Evolutionary conservation across 2,329 filamentous ascomycete genomes (phyloP).

Genomic region (Achaetomium macrosporum): DNA sequence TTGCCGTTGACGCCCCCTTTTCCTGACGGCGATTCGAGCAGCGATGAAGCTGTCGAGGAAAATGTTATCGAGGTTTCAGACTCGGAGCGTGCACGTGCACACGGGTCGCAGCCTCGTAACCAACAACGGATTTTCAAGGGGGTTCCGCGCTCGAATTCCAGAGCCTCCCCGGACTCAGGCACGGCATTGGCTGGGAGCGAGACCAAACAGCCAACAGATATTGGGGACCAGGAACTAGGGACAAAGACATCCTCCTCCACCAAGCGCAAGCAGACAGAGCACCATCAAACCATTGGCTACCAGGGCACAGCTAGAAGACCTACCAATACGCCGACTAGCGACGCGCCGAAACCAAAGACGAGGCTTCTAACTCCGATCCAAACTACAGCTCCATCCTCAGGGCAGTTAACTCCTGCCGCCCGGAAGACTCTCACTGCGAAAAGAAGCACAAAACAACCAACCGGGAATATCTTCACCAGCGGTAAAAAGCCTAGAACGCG

Average conservation of each 20-base stretch:
- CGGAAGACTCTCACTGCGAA: conserved; percentile 18
- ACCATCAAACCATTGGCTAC: conserved; percentile 21
- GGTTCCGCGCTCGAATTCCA: neutral
- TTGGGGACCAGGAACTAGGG: neutral
- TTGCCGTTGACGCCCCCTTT: conserved; percentile 27
- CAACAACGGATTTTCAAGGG: conserved; percentile 20
- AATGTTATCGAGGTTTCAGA: conserved; percentile 12
- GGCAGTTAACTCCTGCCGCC: neutral
- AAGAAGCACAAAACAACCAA: conserved; percentile 13
- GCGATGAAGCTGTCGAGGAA: conserved; percentile 28
- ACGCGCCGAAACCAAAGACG: conserved; percentile 12
- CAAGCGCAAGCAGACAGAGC: conserved; percentile 9
- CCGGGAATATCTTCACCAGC: conserved; percentile 41
- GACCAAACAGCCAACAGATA: neutral
- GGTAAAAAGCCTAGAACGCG: conserved; percentile 37
- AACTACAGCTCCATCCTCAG: neutral
- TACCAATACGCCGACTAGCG: conserved; percentile 16
- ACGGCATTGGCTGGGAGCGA: neutral
- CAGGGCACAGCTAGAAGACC: conserved; percentile 24
- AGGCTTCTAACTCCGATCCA: neutral
- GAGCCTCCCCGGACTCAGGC: neutral
- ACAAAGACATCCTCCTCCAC: neutral
- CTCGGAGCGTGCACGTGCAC: neutral
- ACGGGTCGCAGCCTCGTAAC: neutral
- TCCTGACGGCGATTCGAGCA: conserved; percentile 13